These are phyloP conservation scores for Coniochaeta sp. DNA, from an alignment of 2,329 filamentous ascomycete genomes.

Conservation along the genomic window DNA sequence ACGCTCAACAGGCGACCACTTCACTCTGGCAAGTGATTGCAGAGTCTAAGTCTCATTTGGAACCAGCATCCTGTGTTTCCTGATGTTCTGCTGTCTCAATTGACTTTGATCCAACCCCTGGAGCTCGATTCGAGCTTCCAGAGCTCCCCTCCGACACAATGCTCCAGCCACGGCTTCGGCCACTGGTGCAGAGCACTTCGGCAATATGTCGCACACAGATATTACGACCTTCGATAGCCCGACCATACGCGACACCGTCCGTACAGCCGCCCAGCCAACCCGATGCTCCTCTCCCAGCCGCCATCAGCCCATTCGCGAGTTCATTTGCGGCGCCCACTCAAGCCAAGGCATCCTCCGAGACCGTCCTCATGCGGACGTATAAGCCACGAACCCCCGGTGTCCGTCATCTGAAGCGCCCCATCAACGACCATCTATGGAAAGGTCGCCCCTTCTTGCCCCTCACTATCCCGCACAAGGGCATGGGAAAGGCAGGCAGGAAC, in stretches of 20 bases:
- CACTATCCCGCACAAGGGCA: constrained; percentile 88
- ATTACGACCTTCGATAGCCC: constrained; percentile 10
- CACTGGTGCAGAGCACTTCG: constrained; percentile 24
- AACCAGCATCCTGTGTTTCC: neutral
- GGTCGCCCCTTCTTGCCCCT: constrained; percentile 75
- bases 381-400: constrained; percentile 90
- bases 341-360: constrained; percentile 12
- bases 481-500: constrained; percentile 88
- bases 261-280: constrained; percentile 7
- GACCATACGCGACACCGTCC: constrained; percentile 16
- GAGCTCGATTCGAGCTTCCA: constrained; percentile 2
- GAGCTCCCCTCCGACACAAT: constrained; percentile 31
- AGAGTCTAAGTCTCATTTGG: neutral
- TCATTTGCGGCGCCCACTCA: neutral
- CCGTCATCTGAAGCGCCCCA: constrained; percentile 81
- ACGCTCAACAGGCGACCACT: neutral
- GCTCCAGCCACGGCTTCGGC: constrained; percentile 60
- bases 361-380: constrained; percentile 67
- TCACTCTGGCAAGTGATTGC: neutral
- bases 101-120: neutral
- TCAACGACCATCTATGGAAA: constrained; percentile 97
- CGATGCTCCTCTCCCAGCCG: neutral
- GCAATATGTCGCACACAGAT: constrained; percentile 15
- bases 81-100: neutral
- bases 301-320: neutral